Evolutionary conservation across 1,139 yeast genomes (phyloP).

Genomic region (Geotrichum klebahnii): DNA sequence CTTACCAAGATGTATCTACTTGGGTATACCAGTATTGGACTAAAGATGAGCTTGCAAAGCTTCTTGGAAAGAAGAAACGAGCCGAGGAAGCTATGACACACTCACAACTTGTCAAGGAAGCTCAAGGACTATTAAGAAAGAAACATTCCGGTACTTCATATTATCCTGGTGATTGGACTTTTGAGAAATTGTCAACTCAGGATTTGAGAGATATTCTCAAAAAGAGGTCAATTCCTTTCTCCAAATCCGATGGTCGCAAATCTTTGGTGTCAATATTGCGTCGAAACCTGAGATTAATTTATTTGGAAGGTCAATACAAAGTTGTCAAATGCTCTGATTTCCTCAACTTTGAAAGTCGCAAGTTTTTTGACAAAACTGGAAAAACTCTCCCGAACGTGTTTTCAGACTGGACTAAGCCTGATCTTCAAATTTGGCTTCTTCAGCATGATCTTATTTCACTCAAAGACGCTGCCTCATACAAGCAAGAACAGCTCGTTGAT

Average conservation of each 20-base stretch:
- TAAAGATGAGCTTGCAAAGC: conserved; percentile 40
- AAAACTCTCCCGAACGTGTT: conserved; percentile 6
- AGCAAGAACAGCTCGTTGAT: conserved; percentile 12
- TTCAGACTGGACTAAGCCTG: conserved; percentile 16
- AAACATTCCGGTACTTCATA: conserved; percentile 32
- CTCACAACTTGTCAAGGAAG: conserved; percentile 36
- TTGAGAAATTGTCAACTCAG: conserved; percentile 8
- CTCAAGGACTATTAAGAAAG: conserved; percentile 31
- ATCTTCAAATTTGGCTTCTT: conserved; percentile 14
- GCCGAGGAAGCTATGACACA: conserved; percentile 45
- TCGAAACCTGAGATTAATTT: conserved; percentile 14
- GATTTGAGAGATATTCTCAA: conserved; percentile 11
- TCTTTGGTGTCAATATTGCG: conserved; percentile 11
- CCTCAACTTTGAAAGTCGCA: conserved; percentile 12
- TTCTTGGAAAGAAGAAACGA: conserved; percentile 40
- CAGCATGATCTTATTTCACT: conserved; percentile 11
- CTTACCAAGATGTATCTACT: conserved; percentile 47
- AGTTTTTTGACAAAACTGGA: conserved; percentile 18
- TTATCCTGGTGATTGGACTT: conserved; percentile 12
- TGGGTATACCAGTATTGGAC: conserved; percentile 40
- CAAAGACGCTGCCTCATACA: neutral
- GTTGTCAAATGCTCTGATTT: neutral
- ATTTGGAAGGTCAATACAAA: conserved; percentile 12
- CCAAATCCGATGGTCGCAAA: conserved; percentile 4
- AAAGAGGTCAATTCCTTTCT: conserved; percentile 7